A percentile compares a stretch with the other conserved stretches of the same genome.
These are phyloP conservation scores for Dothiorella sarmentorum DNA, from an alignment of 2,329 filamentous ascomycete species.

Conservation along the genomic window DNA sequence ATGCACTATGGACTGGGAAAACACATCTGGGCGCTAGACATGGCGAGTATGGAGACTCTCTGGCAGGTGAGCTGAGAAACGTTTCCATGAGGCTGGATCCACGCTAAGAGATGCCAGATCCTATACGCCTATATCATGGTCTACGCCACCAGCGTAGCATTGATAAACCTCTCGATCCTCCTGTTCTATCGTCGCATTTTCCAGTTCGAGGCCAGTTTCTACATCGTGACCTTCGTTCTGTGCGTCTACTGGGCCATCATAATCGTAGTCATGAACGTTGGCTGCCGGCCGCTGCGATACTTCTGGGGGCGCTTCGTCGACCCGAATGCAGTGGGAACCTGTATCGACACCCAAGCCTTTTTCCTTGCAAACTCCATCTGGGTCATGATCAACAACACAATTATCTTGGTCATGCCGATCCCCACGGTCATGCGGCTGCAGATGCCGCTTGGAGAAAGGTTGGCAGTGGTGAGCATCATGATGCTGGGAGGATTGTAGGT, in stretches of 20 bases:
- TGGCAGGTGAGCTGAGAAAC: constrained; percentile 8
- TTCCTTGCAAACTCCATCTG: constrained; percentile 49
- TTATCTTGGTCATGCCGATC: constrained; percentile 35
- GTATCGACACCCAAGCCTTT: constrained; percentile 46
- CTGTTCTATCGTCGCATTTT: constrained; percentile 56
- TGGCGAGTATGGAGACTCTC: not conserved
- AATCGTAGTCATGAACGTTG: constrained; percentile 39
- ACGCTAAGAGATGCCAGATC: not conserved
- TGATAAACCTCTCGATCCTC: constrained; percentile 53
- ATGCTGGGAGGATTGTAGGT: constrained; percentile 18
- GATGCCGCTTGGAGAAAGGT: constrained; percentile 21
- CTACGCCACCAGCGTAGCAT: constrained; percentile 54
- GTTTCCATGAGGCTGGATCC: too few relatives aligned
- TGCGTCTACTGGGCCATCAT: constrained; percentile 43
- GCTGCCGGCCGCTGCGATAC: constrained; percentile 46
- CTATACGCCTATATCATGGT: constrained; percentile 27
- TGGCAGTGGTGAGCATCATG: constrained; percentile 10
- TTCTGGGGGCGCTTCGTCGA: constrained; percentile 46
- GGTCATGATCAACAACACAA: constrained; percentile 35
- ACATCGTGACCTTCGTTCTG: constrained; percentile 43
- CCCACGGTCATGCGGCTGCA: constrained; percentile 31
- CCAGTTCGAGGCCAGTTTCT: constrained; percentile 46
- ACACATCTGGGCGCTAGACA: not conserved
- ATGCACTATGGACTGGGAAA: constrained; percentile 8
- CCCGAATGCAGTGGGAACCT: constrained; percentile 31